These are phyloP conservation scores for Actinidia arguta DNA, from an alignment of 179 eudicot species.

Conservation along the genomic window DNA sequence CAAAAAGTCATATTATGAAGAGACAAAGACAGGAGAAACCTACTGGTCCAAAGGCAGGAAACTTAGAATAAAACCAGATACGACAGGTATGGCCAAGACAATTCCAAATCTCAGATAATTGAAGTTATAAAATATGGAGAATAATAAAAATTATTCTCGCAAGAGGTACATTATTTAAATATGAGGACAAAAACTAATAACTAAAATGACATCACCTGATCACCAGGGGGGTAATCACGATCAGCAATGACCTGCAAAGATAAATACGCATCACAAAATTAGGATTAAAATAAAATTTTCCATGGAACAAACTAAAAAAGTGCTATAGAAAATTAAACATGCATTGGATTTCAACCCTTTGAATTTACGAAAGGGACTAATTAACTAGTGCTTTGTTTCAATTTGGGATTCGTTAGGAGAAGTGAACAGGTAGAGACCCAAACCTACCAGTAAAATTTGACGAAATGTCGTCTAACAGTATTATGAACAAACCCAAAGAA, in stretches of 20 bases:
- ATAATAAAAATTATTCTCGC: slow-evolving; percentile 8
- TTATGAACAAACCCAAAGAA: not conserved
- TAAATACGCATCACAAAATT: not conserved
- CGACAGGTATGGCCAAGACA: not conserved
- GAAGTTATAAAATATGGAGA: not conserved
- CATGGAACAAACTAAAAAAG: not conserved
- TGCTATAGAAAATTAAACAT: not conserved
- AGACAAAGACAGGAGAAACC: not conserved
- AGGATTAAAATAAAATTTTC: not conserved
- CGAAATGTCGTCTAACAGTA: not conserved
- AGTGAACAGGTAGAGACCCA: not conserved
- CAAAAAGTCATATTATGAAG: not conserved
- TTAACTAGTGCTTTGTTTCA: not conserved
- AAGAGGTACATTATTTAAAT: slow-evolving; percentile 4
- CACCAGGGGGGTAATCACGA: slow-evolving; percentile 70
- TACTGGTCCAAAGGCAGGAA: not conserved
- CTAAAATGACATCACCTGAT: slow-evolving; percentile 52
- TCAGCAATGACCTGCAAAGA: slow-evolving; percentile 78
- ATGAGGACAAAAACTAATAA: not conserved
- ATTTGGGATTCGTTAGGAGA: not conserved
- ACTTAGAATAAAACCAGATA: not conserved
- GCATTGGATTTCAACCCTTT: not conserved
- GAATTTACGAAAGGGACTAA: not conserved
- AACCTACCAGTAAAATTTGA: not conserved
- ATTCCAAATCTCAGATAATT: not conserved